These are phyloP conservation scores for Lodderomyces parapsilosis DNA, from an alignment of 1,139 yeast species.

Conservation along the genomic window DNA sequence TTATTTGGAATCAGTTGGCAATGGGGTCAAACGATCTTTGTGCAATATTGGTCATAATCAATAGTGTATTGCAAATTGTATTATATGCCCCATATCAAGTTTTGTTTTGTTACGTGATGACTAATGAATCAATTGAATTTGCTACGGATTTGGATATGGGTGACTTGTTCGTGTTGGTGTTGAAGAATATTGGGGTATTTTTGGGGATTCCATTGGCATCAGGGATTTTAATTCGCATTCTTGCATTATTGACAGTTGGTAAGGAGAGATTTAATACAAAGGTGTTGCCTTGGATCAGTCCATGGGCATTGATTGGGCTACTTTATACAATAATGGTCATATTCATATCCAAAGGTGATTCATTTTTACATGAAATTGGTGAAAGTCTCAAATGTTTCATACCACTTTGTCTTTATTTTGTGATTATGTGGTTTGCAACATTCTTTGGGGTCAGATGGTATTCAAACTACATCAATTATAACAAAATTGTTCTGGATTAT, in stretches of 20 bases:
- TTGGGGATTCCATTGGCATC: slow-evolving; percentile 54
- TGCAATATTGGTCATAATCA: slow-evolving; percentile 52
- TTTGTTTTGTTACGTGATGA: slow-evolving; percentile 43
- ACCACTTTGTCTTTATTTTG: slow-evolving; percentile 50
- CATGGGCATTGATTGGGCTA: slow-evolving; percentile 53
- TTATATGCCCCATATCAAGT: slow-evolving; percentile 56
- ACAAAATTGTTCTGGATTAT: slow-evolving; percentile 4
- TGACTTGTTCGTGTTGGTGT: slow-evolving; percentile 29
- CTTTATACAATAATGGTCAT: slow-evolving; percentile 53
- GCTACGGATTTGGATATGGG: slow-evolving; percentile 28
- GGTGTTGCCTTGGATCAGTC: slow-evolving; percentile 41
- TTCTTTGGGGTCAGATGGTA: slow-evolving; percentile 38
- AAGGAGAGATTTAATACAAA: slow-evolving; percentile 26
- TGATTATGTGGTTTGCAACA: slow-evolving; percentile 45
- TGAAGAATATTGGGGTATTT: slow-evolving; percentile 51
- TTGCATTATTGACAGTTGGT: slow-evolving; percentile 25
- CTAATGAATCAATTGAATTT: slow-evolving; percentile 17
- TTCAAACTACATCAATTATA: slow-evolving; percentile 10
- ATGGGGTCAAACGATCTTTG: slow-evolving; percentile 53
- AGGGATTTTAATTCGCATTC: slow-evolving; percentile 44
- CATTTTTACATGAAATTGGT: slow-evolving; percentile 48
- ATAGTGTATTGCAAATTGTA: slow-evolving; percentile 52
- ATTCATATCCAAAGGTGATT: slow-evolving; percentile 54
- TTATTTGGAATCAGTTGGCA: slow-evolving; percentile 60
- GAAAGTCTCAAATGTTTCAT: slow-evolving; percentile 51